Evolutionary conservation across 2,329 filamentous ascomycete species (phyloP).

Genomic region (Pleoardoris graminearum): DNA sequence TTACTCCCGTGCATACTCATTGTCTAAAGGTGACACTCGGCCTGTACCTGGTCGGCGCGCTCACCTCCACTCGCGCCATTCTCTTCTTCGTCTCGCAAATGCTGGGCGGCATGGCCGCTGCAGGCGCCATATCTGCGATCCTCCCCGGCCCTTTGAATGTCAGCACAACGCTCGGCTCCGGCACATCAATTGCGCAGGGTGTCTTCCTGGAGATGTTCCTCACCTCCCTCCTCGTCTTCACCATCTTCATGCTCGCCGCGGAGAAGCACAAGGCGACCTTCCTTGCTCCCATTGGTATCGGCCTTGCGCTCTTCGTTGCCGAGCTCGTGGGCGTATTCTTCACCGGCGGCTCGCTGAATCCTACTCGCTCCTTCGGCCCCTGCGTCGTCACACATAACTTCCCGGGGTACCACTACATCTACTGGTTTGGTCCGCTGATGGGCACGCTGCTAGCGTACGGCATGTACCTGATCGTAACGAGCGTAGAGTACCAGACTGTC

Average conservation of each 20-base stretch:
- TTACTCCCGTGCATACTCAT: background rate
- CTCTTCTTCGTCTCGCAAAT: conserved; percentile 43
- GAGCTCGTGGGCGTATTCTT: conserved; percentile 54
- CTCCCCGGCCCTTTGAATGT: conserved; percentile 42
- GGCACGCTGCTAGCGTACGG: conserved; percentile 43
- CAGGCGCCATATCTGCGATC: conserved; percentile 41
- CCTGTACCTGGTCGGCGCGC: conserved; percentile 40
- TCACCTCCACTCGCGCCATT: conserved; percentile 28
- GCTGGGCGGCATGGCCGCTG: conserved; percentile 42
- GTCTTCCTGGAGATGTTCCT: conserved; percentile 49
- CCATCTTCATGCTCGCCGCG: conserved; percentile 64
- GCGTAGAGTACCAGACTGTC: conserved; percentile 48
- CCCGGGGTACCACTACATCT: conserved; percentile 49
- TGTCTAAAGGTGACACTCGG: conserved; percentile 40
- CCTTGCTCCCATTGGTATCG: conserved; percentile 72
- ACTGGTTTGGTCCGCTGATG: conserved; percentile 46
- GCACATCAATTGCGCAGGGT: conserved; percentile 32
- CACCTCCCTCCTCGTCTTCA: conserved; percentile 46
- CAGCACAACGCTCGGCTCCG: conserved; percentile 39
- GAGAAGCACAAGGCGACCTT: conserved; percentile 76
- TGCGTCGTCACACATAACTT: conserved; percentile 45
- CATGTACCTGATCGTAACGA: conserved; percentile 48
- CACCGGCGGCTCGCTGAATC: conserved; percentile 50
- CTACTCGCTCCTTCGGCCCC: conserved; percentile 48
- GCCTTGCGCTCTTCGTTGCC: conserved; percentile 68